Evolutionary conservation across 2,329 filamentous ascomycete genomes (phyloP).

Genomic region (Xylogone sp.): DNA sequence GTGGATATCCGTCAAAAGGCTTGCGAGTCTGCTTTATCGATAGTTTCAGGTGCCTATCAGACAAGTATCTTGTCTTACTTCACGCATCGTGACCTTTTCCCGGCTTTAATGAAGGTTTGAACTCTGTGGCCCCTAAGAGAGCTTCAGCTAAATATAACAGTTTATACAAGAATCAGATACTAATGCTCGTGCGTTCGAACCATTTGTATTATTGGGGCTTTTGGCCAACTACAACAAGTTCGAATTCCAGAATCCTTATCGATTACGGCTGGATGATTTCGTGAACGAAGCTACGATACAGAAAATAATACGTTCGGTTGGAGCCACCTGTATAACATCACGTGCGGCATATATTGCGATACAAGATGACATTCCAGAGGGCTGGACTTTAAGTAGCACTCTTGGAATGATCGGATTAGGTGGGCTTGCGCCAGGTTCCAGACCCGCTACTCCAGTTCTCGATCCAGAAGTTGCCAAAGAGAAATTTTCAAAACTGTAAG

Average conservation of each 20-base stretch:
- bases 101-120: conserved; percentile 84
- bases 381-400: conserved; percentile 80
- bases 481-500: conserved; percentile 75
- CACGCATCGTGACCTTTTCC: conserved; percentile 90
- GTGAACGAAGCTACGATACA: conserved; percentile 87
- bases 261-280: conserved; percentile 87
- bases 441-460: conserved; percentile 57
- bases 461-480: conserved; percentile 78
- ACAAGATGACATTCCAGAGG: conserved; percentile 85
- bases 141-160: conserved; percentile 36
- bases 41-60: conserved; percentile 92
- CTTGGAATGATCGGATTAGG: conserved; percentile 83
- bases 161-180: conserved; percentile 77
- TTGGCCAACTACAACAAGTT: conserved; percentile 99
- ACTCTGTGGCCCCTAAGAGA: not conserved
- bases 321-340: conserved; percentile 63
- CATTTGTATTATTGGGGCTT: conserved; percentile 80
- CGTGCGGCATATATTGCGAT: conserved; percentile 78
- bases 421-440: conserved; percentile 65
- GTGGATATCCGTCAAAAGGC: conserved; percentile 76
- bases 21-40: conserved; percentile 74
- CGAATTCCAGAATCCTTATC: conserved; percentile 95
- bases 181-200: conserved; percentile 60
- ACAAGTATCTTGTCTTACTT: conserved; percentile 93
- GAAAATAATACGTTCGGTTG: conserved; percentile 74